Conservation (phyloP, 2,329 filamentous ascomycete species). For the Apiospora phragmitis region DNA sequence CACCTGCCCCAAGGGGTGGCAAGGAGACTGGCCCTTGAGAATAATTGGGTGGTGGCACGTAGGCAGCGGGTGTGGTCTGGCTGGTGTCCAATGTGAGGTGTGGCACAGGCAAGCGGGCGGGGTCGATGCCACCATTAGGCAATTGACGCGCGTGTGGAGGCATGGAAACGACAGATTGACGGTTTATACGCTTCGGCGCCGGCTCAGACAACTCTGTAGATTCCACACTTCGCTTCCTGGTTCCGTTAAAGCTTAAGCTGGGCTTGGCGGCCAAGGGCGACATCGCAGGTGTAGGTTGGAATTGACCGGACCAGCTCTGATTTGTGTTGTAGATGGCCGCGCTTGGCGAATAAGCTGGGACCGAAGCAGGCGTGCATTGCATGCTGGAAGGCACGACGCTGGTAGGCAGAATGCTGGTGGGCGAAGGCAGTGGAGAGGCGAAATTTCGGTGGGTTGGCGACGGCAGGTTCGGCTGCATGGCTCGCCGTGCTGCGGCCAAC, state of each 20-base stretch:
- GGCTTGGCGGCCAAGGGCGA: conserved; percentile 53
- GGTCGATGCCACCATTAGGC: conserved; percentile 26
- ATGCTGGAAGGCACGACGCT: conserved; percentile 23
- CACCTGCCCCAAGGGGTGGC: conserved; percentile 60
- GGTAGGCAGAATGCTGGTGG: conserved; percentile 38
- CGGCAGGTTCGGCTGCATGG: conserved; percentile 22
- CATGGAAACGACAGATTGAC: conserved; percentile 28
- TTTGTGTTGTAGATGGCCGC: conserved; percentile 29
- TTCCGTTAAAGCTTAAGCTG: conserved; percentile 38
- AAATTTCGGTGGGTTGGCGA: conserved; percentile 41
- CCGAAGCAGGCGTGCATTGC: conserved; percentile 35
- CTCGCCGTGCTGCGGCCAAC: conserved; percentile 30
- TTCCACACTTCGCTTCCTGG: conserved; percentile 54
- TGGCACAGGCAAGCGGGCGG: conserved; percentile 64
- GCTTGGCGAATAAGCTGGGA: conserved; percentile 43
- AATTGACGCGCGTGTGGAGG: conserved; percentile 24
- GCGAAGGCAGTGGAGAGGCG: conserved; percentile 51
- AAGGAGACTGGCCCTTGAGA: conserved; percentile 54
- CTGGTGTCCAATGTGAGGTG: conserved; percentile 67
- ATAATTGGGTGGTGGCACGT: conserved; percentile 40
- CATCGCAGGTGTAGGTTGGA: conserved; percentile 40
- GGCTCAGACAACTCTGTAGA: conserved; percentile 50
- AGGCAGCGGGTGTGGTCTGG: conserved; percentile 29
- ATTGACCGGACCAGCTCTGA: conserved; percentile 40
- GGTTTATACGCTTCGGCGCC: conserved; percentile 51